Base-by-base conservation (phyloP, 805 yeast species). In the Candida ficus region DNA sequence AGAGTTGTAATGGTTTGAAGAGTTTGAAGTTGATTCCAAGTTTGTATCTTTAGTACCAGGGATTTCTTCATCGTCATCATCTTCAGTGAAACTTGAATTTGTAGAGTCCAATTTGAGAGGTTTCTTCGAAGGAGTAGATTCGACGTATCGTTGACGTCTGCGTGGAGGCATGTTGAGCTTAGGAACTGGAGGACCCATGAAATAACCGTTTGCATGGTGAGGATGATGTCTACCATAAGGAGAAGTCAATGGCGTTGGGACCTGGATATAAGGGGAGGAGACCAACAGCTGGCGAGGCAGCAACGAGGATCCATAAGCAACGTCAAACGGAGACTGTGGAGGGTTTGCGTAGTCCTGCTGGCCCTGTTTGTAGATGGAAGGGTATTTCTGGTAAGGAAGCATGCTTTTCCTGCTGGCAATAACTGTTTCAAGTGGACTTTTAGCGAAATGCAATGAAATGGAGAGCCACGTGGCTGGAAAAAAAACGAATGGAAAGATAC, bases 271-370 rank as follows among this genome's bases (percentile, higher is more conserved):
- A 0, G 87, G 87, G 4, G 86, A 78, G 4, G 76, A 70, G 43
- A 76, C 63, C 36, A 81, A 60, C 38, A 81, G 59, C 50, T 79
- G 83, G 14, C 80, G 64, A 1, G 89, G 89, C 16, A 81, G 61
- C 67, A 80, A 68, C 12, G 80, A 72, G 5, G 76, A 72, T 8
- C 83, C 79, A 50, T 78, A 80, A 4, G 72, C 62, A 42, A 73
- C 57, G 53, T 80, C 86, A 50, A 78, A 69, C 2, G 87, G 85
- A 3, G 82, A 71, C 29, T 58, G 66, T 3, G 78, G 77, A 10
- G 66, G 40, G 5, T 46, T 40, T 8, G 22, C 34, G 10, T 46
- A 38, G 28, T 46, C 45, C 35, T 41, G 47, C 16, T 31, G 33
- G 5, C 26, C 32, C 20, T 40, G 40, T 38, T 45, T 38, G 45